These are phyloP conservation scores for Acanthamoeba quina DNA, from an alignment of 208 protist genomes.

Conservation along the genomic window DNA sequence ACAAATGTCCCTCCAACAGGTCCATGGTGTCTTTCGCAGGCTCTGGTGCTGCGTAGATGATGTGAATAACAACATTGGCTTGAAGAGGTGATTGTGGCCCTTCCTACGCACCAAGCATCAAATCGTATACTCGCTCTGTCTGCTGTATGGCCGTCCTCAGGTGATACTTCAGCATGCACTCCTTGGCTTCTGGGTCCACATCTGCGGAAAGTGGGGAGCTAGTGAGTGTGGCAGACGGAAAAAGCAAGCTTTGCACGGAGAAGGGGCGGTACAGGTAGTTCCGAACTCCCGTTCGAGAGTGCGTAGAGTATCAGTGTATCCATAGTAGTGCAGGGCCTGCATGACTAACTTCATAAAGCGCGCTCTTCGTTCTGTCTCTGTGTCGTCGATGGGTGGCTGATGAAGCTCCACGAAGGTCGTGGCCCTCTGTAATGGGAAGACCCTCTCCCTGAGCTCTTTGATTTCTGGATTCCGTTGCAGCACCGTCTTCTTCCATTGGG, in stretches of 20 bases:
- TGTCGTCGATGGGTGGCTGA: not conserved
- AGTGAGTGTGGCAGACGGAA: no score
- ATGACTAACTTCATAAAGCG: not conserved
- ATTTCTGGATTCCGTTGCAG: slow-evolving; percentile 23
- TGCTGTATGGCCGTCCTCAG: not conserved
- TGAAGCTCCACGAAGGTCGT: slow-evolving; percentile 51
- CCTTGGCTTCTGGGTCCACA: not conserved
- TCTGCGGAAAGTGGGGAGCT: not conserved
- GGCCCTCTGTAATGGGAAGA: not conserved
- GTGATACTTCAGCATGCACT: not conserved
- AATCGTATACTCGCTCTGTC: not conserved
- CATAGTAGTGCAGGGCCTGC: slow-evolving; percentile 28
- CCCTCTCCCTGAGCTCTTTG: slow-evolving; percentile 15
- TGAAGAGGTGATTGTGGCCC: no score
- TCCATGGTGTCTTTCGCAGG: not conserved
- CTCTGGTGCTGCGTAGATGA: not conserved
- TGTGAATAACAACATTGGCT: not conserved
- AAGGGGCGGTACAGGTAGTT: not conserved
- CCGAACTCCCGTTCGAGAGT: slow-evolving; percentile 15
- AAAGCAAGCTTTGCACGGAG: no score
- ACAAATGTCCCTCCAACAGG: not conserved
- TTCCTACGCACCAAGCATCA: not conserved
- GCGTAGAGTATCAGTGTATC: not conserved
- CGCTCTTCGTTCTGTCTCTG: not conserved
- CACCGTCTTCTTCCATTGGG: slow-evolving; percentile 50